Evolutionary conservation across 169 alveolate species (phyloP).

Genomic region (Plasmodium adleri): DNA sequence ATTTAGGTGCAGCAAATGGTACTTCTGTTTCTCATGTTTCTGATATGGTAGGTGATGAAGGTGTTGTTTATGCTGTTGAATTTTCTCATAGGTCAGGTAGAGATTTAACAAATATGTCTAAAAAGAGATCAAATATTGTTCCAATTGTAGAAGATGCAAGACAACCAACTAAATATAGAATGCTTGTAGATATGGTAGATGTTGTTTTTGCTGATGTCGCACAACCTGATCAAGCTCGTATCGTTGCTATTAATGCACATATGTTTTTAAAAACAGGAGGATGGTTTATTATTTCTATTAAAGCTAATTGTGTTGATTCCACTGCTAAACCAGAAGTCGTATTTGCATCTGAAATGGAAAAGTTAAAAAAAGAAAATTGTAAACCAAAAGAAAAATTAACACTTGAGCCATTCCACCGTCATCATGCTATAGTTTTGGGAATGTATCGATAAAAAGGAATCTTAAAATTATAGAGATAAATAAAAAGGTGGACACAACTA

Average conservation of each 20-base stretch:
- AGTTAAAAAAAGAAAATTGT: slow-evolving; percentile 95
- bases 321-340: slow-evolving; percentile 99
- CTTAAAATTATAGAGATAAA: too few relatives aligned
- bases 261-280: slow-evolving; percentile 98
- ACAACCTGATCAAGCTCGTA: slow-evolving; percentile 98
- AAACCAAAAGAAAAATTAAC: slow-evolving; percentile 97
- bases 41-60: slow-evolving; percentile 99
- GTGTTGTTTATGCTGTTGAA: slow-evolving; percentile 99
- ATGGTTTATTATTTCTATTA: slow-evolving; percentile 97
- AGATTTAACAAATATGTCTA: slow-evolving; percentile 98
- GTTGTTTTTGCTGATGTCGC: slow-evolving; percentile 99
- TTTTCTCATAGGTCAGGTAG: slow-evolving; percentile 98
- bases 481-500: too few relatives aligned
- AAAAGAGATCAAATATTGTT: slow-evolving; percentile 97
- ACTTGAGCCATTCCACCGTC: slow-evolving; percentile 98
- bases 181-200: slow-evolving; percentile 99
- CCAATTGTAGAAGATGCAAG: slow-evolving; percentile 99
- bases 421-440: slow-evolving; percentile 98
- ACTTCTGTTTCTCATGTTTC: slow-evolving; percentile 99
- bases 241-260: slow-evolving; percentile 96
- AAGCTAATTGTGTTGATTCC: slow-evolving; percentile 99
- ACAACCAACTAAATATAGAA: slow-evolving; percentile 97
- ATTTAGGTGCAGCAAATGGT: slow-evolving; percentile 99
- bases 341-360: slow-evolving; percentile 92
- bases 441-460: slow-evolving; percentile 90